Evolutionary conservation across 2,329 filamentous ascomycete species (phyloP).

Genomic region (Penicillium polonicum): DNA sequence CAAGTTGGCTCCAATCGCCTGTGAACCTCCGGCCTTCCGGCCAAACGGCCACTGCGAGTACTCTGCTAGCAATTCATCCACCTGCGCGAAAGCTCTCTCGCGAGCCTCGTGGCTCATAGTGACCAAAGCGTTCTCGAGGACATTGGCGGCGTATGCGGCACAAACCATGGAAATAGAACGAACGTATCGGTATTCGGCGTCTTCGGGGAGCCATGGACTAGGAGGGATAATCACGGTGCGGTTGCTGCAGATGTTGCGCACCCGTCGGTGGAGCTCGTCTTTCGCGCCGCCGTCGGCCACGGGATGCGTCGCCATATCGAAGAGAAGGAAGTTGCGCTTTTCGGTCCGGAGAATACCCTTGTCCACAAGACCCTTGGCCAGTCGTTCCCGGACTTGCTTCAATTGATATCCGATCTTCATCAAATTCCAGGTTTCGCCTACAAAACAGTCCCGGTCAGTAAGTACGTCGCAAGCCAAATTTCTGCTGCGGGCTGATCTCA

Average conservation of each 20-base stretch:
- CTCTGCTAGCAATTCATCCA: slow-evolving; percentile 90
- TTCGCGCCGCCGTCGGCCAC: slow-evolving; percentile 95
- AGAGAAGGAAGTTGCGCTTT: slow-evolving; percentile 98
- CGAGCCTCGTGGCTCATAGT: slow-evolving; percentile 91
- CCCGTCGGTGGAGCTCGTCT: slow-evolving; percentile 91
- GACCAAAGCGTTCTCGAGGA: slow-evolving; percentile 94
- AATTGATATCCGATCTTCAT: slow-evolving; percentile 99
- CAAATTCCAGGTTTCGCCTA: slow-evolving; percentile 98
- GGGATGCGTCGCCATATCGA: slow-evolving; percentile 99
- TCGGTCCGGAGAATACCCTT: slow-evolving; percentile 98
- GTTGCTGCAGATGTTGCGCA: slow-evolving; percentile 88
- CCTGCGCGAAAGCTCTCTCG: slow-evolving; percentile 93
- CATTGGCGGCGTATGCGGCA: slow-evolving; percentile 95
- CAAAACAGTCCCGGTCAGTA: slow-evolving; percentile 16
- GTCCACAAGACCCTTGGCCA: slow-evolving; percentile 96
- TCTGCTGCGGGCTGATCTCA: slow-evolving; percentile 47
- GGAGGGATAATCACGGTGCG: slow-evolving; percentile 86
- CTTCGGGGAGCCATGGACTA: slow-evolving; percentile 88
- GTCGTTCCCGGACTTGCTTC: slow-evolving; percentile 96
- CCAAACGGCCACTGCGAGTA: slow-evolving; percentile 98
- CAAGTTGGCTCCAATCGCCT: slow-evolving; percentile 89
- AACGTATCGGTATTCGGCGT: slow-evolving; percentile 88
- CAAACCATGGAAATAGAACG: slow-evolving; percentile 95
- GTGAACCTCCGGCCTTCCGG: slow-evolving; percentile 69
- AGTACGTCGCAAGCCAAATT: not conserved